These are phyloP conservation scores for Leishmania turanica DNA, from an alignment of 208 protist genomes.

Conservation along the genomic window DNA sequence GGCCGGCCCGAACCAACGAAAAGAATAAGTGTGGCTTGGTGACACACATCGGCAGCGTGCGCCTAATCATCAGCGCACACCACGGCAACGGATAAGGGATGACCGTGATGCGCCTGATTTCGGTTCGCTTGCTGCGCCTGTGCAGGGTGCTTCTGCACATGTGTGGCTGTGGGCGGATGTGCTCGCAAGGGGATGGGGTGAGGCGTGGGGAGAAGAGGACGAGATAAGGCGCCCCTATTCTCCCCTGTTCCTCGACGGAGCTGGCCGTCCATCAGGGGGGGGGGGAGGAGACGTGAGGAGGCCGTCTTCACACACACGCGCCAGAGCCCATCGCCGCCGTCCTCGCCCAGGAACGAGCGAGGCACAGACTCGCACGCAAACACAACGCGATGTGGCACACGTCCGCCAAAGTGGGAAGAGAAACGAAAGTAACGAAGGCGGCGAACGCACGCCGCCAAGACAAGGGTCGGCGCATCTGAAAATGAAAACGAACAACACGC, in stretches of 20 bases:
- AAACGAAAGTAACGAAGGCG: not conserved
- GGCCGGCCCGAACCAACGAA: not conserved
- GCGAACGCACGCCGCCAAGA: not conserved
- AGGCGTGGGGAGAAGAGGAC: not conserved
- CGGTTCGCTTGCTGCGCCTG: not conserved
- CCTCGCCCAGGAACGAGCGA: not conserved
- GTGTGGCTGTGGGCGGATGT: not conserved
- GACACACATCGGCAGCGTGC: not conserved
- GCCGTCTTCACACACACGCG: not conserved
- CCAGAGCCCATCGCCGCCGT: not conserved
- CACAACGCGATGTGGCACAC: not conserved
- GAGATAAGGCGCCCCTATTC: not conserved
- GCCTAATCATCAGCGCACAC: conserved; percentile 10
- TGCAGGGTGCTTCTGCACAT: not conserved
- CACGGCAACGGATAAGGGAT: not conserved
- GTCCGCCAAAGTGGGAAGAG: not conserved
- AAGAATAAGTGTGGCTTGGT: not conserved
- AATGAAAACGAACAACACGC: conserved; percentile 16
- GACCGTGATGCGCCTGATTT: not conserved
- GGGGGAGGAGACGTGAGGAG: not conserved
- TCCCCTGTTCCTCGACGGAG: not conserved
- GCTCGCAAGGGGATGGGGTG: not conserved
- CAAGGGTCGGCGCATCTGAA: not conserved
- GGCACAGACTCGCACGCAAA: not conserved
- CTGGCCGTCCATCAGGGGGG: not conserved